These are phyloP conservation scores for Aspergillus sclerotiicarbonarius DNA, from an alignment of 495 filamentous ascomycete species.

Conservation along the genomic window DNA sequence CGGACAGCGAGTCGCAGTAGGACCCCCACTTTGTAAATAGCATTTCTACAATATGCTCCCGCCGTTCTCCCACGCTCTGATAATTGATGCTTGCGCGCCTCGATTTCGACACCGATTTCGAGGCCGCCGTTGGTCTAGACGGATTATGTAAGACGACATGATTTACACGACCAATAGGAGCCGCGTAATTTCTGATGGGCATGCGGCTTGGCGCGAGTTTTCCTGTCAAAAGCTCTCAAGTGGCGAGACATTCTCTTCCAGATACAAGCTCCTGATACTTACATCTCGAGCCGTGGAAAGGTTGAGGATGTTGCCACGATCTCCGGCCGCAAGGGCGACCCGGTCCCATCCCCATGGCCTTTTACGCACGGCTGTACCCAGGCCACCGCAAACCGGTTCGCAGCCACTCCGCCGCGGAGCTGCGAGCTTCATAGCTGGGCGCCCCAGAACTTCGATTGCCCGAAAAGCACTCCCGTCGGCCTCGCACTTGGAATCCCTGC, in stretches of 20 bases:
- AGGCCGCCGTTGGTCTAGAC: background rate
- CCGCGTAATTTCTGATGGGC: constrained; percentile 27
- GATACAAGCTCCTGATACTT: constrained; percentile 6
- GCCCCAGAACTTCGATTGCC: constrained; percentile 16
- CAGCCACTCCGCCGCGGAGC: constrained; percentile 31
- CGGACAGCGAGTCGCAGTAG: constrained; percentile 34
- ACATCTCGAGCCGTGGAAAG: constrained; percentile 12
- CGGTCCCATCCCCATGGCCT: constrained; percentile 28
- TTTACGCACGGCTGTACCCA: constrained; percentile 20
- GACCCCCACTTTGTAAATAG: background rate
- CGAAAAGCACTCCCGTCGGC: constrained; percentile 11
- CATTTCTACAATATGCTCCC: background rate
- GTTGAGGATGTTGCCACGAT: constrained; percentile 36
- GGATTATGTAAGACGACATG: constrained; percentile 19
- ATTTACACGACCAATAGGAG: constrained; percentile 30
- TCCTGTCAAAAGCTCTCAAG: constrained; percentile 21
- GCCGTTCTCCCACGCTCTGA: background rate
- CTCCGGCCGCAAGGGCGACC: constrained; percentile 31
- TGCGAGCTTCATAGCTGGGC: constrained; percentile 19
- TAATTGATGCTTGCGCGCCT: background rate
- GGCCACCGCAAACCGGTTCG: constrained; percentile 20
- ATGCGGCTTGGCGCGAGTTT: constrained; percentile 36
- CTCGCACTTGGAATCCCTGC: constrained; percentile 1
- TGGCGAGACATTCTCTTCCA: constrained; percentile 22
- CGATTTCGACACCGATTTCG: no score